These are phyloP conservation scores for Amanita phalloides DNA, from an alignment of 768 basidiomycete species.

Conservation along the genomic window DNA sequence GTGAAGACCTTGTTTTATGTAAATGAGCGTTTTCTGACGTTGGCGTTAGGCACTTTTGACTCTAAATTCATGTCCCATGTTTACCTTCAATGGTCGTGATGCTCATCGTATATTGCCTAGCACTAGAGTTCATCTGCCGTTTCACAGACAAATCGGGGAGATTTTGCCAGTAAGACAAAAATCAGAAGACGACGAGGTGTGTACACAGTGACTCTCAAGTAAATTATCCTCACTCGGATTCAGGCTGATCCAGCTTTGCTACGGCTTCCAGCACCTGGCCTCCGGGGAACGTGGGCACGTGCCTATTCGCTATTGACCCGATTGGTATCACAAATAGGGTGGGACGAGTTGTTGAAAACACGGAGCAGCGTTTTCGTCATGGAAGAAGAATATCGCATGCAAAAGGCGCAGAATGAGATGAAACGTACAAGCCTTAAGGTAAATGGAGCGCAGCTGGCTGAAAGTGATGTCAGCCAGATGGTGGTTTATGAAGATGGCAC, in stretches of 20 bases:
- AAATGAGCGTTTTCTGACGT: background rate
- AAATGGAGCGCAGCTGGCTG: slow-evolving; percentile 12
- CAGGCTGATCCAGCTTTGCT: slow-evolving; percentile 89
- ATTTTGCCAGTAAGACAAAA: slow-evolving; percentile 79
- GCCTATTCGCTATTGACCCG: slow-evolving; percentile 87
- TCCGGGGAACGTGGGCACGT: slow-evolving; percentile 92
- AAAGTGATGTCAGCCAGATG: slow-evolving; percentile 21
- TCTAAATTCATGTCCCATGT: slow-evolving; percentile 99
- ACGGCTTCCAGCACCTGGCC: slow-evolving; percentile 89
- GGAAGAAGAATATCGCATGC: slow-evolving; percentile 99
- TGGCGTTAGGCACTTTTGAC: slow-evolving; percentile 64
- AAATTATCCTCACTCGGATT: background rate
- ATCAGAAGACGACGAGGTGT: slow-evolving; percentile 78
- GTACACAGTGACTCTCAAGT: slow-evolving; percentile 6
- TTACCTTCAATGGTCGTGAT: slow-evolving; percentile 96
- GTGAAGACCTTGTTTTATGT: slow-evolving; percentile 11
- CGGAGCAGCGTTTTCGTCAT: slow-evolving; percentile 96
- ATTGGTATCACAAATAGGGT: slow-evolving; percentile 90
- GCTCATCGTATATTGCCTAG: slow-evolving; percentile 78
- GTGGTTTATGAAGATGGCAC: slow-evolving; percentile 62
- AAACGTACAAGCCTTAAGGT: slow-evolving; percentile 19
- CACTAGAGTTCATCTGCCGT: slow-evolving; percentile 74
- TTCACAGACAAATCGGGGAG: slow-evolving; percentile 77
- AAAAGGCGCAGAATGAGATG: slow-evolving; percentile 77
- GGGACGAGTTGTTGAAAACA: slow-evolving; percentile 96